Evolutionary conservation across 345 rosid species (phyloP).

Genomic region (Alliaria petiolata): DNA sequence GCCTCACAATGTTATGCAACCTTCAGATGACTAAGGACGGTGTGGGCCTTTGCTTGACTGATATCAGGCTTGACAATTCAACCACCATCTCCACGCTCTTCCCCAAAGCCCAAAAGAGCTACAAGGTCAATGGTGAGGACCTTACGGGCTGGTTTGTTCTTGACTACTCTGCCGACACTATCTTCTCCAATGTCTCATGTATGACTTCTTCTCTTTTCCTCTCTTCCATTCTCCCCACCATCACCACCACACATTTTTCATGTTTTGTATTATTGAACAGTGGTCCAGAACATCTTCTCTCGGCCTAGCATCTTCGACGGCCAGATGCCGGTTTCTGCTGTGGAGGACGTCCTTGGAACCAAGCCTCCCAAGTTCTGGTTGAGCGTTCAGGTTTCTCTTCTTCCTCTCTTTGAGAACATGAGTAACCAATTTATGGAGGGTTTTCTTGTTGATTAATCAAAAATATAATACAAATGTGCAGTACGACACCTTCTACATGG

Average conservation of each 20-base stretch:
- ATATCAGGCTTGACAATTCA: conserved; percentile 50
- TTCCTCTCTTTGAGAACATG: neutral
- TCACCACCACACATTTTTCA: neutral
- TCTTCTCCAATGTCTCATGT: conserved; percentile 45
- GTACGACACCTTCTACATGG: conserved; percentile 55
- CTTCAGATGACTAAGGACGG: conserved; percentile 74
- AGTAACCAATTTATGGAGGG: neutral
- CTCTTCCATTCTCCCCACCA: neutral
- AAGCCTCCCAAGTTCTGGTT: conserved; percentile 58
- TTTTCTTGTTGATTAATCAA: conserved; percentile 29
- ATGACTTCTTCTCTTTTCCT: conserved; percentile 18
- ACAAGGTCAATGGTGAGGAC: conserved; percentile 55
- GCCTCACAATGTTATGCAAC: conserved; percentile 51
- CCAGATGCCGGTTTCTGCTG: conserved; percentile 33
- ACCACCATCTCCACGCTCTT: conserved; percentile 41
- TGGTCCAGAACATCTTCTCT: conserved; percentile 50
- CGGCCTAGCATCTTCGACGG: conserved; percentile 53
- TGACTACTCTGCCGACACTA: conserved; percentile 42
- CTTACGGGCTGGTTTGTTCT: conserved; percentile 61
- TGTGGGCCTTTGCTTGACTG: conserved; percentile 58
- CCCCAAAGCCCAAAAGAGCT: conserved; percentile 38
- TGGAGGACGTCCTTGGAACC: conserved; percentile 45
- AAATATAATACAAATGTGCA: conserved; percentile 41
- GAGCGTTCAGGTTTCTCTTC: conserved; percentile 58
- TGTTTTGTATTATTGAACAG: conserved; percentile 32